Base-by-base conservation (phyloP, 1,284 basidiomycete species). In the Phellinidium pouzarii region DNA sequence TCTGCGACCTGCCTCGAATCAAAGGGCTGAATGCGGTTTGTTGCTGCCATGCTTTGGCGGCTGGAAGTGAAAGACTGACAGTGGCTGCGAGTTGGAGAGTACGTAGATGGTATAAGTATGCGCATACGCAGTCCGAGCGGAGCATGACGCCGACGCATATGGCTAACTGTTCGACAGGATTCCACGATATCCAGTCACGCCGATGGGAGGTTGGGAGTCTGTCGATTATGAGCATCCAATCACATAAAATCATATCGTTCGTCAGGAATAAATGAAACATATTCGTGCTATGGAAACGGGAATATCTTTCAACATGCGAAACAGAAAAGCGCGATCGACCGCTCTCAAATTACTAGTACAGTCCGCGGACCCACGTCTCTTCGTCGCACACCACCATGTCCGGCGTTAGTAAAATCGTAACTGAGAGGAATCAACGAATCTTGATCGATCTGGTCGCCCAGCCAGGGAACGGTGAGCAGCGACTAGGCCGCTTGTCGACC, bases 381-480 rank as follows among this genome's bases (percentile, higher is more conserved):
- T 40, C 14, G 29, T 34, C 29, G 20, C 12, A 17, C 14, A 34
- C 36, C 22, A 50, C 7, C 17, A 48, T 48, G 52, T 53, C 55
- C 11, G 50, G 48, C 20, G 47, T 69, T 53, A 76, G 73, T 67
- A 88, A 80, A 65, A 74, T 86, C 7, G 67, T 78, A 9, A 70
- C 76, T 14, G 87, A 91, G 56, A 74, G 87, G 53, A 87, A 84
- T 61, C 84, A 84, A 55, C 79, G 80, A 34, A 68, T 71, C 9
- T 68, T 93, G 27, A 62, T 82, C 4, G 89, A 91, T 52, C 74
- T 92, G 12, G 77, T 74, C 3, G 65, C 69, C 20, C 73, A 77
- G 59, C 84, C 87, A 42, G 90, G 91, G 59, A 93, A 93, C 64
- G 86, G 89, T 80, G 62, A 65, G 73, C 54, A 11, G 55, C 56